phyloP scores from a whole-genome alignment of 306 rosid species.

The Cicer pinnatifidum region DNA sequence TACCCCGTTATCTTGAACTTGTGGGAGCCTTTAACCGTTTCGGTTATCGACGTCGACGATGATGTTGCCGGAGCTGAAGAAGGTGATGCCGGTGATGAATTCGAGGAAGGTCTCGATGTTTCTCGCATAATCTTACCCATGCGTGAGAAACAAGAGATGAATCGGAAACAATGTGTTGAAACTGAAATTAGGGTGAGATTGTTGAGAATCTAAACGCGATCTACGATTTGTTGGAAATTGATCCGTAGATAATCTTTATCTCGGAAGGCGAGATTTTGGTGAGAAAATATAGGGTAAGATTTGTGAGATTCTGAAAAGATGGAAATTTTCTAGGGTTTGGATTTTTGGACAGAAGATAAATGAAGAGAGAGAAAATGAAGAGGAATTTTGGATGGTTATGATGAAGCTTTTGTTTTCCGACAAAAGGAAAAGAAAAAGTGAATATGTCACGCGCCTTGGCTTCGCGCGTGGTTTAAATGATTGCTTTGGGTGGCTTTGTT shows the following conservation, averaged over 20 bases:
- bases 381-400: not conserved
- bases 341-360: not conserved
- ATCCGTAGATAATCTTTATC: constrained; percentile 14
- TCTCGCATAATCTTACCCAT: constrained; percentile 79
- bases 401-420: constrained; percentile 16
- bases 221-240: constrained; percentile 44
- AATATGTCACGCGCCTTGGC: constrained; percentile 8
- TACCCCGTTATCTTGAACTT: constrained; percentile 82
- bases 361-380: not conserved
- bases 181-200: constrained; percentile 5
- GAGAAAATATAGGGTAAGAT: constrained; percentile 58
- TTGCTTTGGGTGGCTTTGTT: not conserved
- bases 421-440: constrained; percentile 10
- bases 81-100: constrained; percentile 46
- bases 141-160: constrained; percentile 43
- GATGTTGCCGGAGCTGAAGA: constrained; percentile 58
- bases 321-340: constrained; percentile 49
- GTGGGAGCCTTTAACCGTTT: constrained; percentile 77
- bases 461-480: constrained; percentile 18
- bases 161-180: constrained; percentile 12
- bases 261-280: constrained; percentile 38
- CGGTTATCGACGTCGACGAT: constrained; percentile 70
- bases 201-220: constrained; percentile 41
- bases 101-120: constrained; percentile 59
- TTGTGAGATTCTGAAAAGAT: constrained; percentile 43